Percentiles rank a stretch among this genome's conserved stretches.
These are phyloP conservation scores for Psidium friedrichsthalianum DNA, from an alignment of 345 rosid genomes.

Conservation along the genomic window DNA sequence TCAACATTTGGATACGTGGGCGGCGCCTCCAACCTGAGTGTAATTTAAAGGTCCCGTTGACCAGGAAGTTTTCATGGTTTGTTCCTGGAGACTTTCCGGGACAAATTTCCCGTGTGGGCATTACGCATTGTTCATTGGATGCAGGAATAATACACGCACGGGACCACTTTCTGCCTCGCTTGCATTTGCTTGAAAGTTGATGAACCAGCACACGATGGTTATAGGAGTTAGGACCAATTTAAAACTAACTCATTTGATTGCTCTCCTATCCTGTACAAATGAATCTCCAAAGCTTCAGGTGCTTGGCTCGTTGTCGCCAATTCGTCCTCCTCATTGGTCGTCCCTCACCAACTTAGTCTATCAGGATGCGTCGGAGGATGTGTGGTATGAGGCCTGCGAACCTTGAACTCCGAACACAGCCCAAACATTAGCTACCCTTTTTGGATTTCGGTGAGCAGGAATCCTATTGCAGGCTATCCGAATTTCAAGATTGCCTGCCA, in stretches of 20 bases:
- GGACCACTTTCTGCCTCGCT: not conserved
- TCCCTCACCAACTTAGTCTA: not conserved
- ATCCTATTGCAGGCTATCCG: not conserved
- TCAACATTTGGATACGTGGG: not conserved
- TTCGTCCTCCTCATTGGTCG: too few relatives aligned
- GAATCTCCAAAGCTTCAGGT: too few relatives aligned
- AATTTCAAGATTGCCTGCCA: too few relatives aligned
- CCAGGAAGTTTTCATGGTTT: not conserved
- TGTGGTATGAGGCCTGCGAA: not conserved
- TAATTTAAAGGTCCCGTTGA: not conserved
- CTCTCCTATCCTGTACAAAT: not conserved
- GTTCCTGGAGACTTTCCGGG: not conserved
- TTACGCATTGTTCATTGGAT: not conserved
- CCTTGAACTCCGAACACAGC: not conserved
- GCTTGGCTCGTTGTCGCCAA: too few relatives aligned
- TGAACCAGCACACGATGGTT: not conserved
- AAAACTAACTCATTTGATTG: not conserved
- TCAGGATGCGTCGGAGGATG: not conserved
- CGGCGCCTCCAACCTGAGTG: not conserved
- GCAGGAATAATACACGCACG: not conserved
- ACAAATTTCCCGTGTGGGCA: not conserved
- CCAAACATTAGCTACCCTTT: slow-evolving; percentile 6
- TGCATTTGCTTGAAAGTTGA: not conserved
- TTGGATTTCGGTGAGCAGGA: not conserved
- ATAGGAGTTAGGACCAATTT: not conserved